phyloP scores from a whole-genome alignment of 495 filamentous ascomycete genomes.

The Aspergillus conjunctus region DNA sequence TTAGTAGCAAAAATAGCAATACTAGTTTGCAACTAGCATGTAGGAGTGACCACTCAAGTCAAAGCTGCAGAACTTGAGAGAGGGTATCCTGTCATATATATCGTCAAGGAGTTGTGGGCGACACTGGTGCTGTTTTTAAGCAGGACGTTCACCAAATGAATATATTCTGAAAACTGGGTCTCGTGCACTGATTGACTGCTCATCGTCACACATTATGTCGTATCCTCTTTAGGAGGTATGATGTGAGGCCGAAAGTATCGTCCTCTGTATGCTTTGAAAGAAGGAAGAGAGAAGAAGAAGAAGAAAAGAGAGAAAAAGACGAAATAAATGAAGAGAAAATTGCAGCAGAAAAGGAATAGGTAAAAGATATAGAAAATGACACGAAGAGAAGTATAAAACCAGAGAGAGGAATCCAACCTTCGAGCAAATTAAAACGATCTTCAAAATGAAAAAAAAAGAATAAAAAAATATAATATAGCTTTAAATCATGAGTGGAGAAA shows the following conservation, averaged over 20 bases:
- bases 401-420: conserved; percentile 2
- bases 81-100: conserved; percentile 2
- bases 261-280: conserved; percentile 10
- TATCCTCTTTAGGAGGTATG: conserved; percentile 21
- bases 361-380: conserved; percentile 10
- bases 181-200: conserved; percentile 26
- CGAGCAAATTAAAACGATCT: background rate
- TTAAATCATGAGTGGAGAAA: conserved; percentile 1
- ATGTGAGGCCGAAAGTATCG: conserved; percentile 10
- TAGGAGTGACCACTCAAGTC: conserved; percentile 11
- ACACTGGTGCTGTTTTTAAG: conserved; percentile 12
- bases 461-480: conserved; percentile 20
- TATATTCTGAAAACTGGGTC: conserved; percentile 25
- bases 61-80: background rate
- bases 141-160: conserved; percentile 23
- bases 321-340: conserved; percentile 7
- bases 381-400: conserved; percentile 9
- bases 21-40: conserved; percentile 13
- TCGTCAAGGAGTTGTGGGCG: conserved; percentile 5
- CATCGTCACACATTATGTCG: conserved; percentile 36
- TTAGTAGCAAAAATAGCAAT: conserved; percentile 20
- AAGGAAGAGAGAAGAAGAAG: conserved; percentile 10
- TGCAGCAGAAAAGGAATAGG: conserved; percentile 4
- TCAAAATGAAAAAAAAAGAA: conserved; percentile 15
- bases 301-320: conserved; percentile 14